phyloP scores from a whole-genome alignment of 345 rosid species.

The Populus nigra region DNA sequence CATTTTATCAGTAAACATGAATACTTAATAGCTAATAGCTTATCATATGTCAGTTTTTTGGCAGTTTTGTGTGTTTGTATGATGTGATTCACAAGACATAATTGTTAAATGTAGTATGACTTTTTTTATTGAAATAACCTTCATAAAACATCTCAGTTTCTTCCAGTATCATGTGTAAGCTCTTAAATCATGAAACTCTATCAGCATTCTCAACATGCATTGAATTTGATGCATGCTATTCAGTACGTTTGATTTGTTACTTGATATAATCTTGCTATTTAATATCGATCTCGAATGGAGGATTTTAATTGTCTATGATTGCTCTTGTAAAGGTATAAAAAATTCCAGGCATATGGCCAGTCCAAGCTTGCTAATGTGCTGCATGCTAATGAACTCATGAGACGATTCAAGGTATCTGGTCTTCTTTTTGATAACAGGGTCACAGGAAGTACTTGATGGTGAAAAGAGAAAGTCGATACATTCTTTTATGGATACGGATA shows the following conservation, averaged over 20 bases:
- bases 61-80: not conserved
- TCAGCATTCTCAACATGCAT: not conserved
- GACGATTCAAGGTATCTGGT: not conserved
- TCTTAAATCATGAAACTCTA: not conserved
- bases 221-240: not conserved
- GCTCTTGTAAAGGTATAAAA: constrained; percentile 41
- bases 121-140: not conserved
- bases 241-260: not conserved
- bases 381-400: constrained; percentile 4
- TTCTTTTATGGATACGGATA: not conserved
- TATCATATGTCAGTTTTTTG: not conserved
- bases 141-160: not conserved
- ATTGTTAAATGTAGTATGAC: not conserved
- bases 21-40: not conserved
- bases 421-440: constrained; percentile 1
- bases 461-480: not conserved
- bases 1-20: not conserved
- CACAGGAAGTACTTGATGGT: not conserved
- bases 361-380: constrained; percentile 3
- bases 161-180: not conserved
- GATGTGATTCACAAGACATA: not conserved
- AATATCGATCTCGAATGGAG: not conserved
- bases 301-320: not conserved
- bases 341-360: constrained; percentile 45
- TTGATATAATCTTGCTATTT: not conserved